These are phyloP conservation scores for Elongisporangium prolatum DNA, from an alignment of 352 stramenopile species.

Conservation along the genomic window DNA sequence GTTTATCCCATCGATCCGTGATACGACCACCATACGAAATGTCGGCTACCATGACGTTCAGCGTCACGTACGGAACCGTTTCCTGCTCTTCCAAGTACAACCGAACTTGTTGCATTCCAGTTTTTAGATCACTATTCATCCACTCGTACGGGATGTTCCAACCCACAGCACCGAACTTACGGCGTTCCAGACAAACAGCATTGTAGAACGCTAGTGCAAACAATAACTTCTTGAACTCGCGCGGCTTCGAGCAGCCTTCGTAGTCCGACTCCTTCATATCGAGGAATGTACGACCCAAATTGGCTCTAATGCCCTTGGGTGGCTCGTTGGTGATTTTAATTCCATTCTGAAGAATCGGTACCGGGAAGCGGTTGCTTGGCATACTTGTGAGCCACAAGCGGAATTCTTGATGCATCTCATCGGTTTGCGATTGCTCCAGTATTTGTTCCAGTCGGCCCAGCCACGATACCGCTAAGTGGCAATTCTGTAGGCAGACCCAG, in stretches of 20 bases:
- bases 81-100: slow-evolving; percentile 94
- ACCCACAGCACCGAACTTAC: slow-evolving; percentile 93
- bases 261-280: slow-evolving; percentile 91
- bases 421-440: slow-evolving; percentile 66
- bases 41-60: slow-evolving; percentile 94
- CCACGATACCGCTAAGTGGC: slow-evolving; percentile 90
- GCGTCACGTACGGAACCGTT: slow-evolving; percentile 88
- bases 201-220: slow-evolving; percentile 95
- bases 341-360: slow-evolving; percentile 92
- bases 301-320: slow-evolving; percentile 89
- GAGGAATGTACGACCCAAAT: slow-evolving; percentile 90
- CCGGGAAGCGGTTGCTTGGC: slow-evolving; percentile 87
- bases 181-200: slow-evolving; percentile 90
- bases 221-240: slow-evolving; percentile 88
- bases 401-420: slow-evolving; percentile 86
- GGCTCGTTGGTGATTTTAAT: slow-evolving; percentile 97
- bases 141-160: slow-evolving; percentile 97
- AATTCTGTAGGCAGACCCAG: slow-evolving; percentile 95
- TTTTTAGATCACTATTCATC: slow-evolving; percentile 96
- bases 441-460: slow-evolving; percentile 87
- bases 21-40: slow-evolving; percentile 95
- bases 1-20: slow-evolving; percentile 93
- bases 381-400: slow-evolving; percentile 94
- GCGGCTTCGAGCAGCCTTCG: slow-evolving; percentile 80
- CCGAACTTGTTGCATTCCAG: slow-evolving; percentile 89